Evolutionary conservation across 139 green algal species (phyloP).

Genomic region (Gonium pectorale): DNA sequence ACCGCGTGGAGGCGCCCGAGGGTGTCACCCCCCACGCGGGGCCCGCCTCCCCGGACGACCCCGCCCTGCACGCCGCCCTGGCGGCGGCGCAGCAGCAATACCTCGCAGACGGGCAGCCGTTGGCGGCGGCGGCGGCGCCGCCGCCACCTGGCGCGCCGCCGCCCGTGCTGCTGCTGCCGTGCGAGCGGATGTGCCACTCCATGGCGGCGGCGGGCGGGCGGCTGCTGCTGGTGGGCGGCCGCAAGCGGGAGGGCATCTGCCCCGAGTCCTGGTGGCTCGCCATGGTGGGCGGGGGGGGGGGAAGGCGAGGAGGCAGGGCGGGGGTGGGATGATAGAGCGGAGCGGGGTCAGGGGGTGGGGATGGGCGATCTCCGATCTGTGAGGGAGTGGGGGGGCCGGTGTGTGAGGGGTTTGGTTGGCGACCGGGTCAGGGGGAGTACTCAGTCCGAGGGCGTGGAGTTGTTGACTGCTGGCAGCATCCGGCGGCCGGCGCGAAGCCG

Average conservation of each 20-base stretch:
- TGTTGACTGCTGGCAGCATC: too few relatives aligned
- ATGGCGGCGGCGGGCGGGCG: slow-evolving; percentile 65
- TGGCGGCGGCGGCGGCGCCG: too few relatives aligned
- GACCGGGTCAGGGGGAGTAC: too few relatives aligned
- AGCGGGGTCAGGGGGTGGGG: too few relatives aligned
- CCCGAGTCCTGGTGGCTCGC: slow-evolving; percentile 63
- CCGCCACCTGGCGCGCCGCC: neutral
- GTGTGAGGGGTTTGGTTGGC: too few relatives aligned
- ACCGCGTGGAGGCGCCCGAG: slow-evolving; percentile 24
- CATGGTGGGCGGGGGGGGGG: neutral
- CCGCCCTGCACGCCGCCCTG: neutral
- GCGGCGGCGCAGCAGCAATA: slow-evolving; percentile 14
- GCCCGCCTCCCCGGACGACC: slow-evolving; percentile 3
- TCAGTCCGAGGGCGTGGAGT: too few relatives aligned
- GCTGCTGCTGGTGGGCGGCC: slow-evolving; percentile 77
- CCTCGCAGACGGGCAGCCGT: neutral
- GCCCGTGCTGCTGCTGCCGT: slow-evolving; percentile 8
- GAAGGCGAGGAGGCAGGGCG: neutral
- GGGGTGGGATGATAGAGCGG: too few relatives aligned
- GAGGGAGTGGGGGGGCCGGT: too few relatives aligned
- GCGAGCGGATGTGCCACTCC: slow-evolving; percentile 77
- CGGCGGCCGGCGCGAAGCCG: too few relatives aligned
- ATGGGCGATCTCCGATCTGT: too few relatives aligned
- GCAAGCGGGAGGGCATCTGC: slow-evolving; percentile 64
- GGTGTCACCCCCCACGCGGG: neutral